Base-by-base conservation (phyloP, 345 rosid species). In the Arabis alpina region DNA sequence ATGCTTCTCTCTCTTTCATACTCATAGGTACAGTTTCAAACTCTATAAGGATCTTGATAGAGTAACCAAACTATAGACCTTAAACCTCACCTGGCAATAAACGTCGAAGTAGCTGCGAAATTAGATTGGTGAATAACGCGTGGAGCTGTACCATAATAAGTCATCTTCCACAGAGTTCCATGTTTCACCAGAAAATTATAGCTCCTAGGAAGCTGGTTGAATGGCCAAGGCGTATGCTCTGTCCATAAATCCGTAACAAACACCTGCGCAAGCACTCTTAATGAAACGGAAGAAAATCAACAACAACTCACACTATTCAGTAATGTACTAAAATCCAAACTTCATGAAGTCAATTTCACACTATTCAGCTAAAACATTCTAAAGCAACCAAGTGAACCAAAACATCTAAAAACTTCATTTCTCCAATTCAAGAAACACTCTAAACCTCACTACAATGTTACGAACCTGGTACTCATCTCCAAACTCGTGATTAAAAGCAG, bases 181-280 rank as follows among this genome's bases (percentile, higher is more conserved):
- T 95, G 98, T 64, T 95, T 95, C 44, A 95, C 98, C 79, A 95
- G 78, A 84, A 95, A 95, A 73, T 87, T 95, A 70, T 95, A 95
- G 83, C 96, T 95, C 64, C 90, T 85, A 4, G 99, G 99, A 64
- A 95, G 81, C 76, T 95, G 99, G 79, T 95, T 92, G 73, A 95
- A 95, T 2, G 99, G 99, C 99, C 99, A 95, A 30, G 99, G 99
- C 0, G 98, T 92, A 75, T 95, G 99, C 70, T 92, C 99, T 27
- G 99, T 71, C 99, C 98, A 94, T 62, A 95, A 84, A 83, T 95
- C 99, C 50, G 98, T 90, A 65, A 95, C 81, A 76, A 85, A 95
- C 60, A 95, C 98, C 99, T 95, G 94, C 79, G 71, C 74, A 73
- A 37, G 23, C 82, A 84, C 79, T 80, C 84, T 80, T 83, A 66